Percentiles rank a stretch among this genome's conserved stretches.
Conservation (phyloP, 495 filamentous ascomycete genomes). For the Penicillium dipodomyicola region DNA sequence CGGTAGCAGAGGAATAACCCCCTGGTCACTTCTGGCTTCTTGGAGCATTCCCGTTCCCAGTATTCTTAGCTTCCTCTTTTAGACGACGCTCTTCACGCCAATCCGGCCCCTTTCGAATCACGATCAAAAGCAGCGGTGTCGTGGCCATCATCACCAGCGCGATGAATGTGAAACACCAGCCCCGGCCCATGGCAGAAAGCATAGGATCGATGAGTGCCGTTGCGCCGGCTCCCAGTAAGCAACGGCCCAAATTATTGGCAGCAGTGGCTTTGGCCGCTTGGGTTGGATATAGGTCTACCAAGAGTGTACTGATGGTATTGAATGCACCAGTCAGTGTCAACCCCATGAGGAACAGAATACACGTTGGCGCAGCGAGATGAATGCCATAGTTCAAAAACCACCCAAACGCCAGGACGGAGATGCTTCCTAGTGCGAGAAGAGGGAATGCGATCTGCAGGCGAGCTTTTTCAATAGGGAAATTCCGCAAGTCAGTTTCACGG, state of each 20-base stretch:
- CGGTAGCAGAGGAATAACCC: background rate
- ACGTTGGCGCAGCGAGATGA: conserved; percentile 44
- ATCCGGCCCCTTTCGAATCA: conserved; percentile 43
- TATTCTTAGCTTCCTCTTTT: conserved; percentile 21
- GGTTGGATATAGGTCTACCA: conserved; percentile 64
- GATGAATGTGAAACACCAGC: conserved; percentile 70
- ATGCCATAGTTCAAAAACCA: conserved; percentile 38
- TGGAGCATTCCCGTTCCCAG: background rate
- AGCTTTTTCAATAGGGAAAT: conserved; percentile 65
- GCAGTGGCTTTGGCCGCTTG: conserved; percentile 65
- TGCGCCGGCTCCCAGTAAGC: conserved; percentile 63
- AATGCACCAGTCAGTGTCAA: conserved; percentile 54
- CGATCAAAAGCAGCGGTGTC: conserved; percentile 50
- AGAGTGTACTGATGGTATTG: conserved; percentile 56
- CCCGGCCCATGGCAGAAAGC: conserved; percentile 61
- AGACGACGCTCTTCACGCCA: conserved; percentile 48
- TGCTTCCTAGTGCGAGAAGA: conserved; percentile 36
- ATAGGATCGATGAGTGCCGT: conserved; percentile 66
- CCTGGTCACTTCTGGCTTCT: conserved; percentile 6
- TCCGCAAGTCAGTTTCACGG: conserved; percentile 49
- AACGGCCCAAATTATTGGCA: conserved; percentile 67
- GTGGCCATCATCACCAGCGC: conserved; percentile 52
- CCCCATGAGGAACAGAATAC: conserved; percentile 61
- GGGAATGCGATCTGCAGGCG: conserved; percentile 53
- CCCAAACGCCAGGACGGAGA: conserved; percentile 39